Evolutionary conservation across 2,329 filamentous ascomycete genomes (phyloP).

Genomic region (Coniella vitis): DNA sequence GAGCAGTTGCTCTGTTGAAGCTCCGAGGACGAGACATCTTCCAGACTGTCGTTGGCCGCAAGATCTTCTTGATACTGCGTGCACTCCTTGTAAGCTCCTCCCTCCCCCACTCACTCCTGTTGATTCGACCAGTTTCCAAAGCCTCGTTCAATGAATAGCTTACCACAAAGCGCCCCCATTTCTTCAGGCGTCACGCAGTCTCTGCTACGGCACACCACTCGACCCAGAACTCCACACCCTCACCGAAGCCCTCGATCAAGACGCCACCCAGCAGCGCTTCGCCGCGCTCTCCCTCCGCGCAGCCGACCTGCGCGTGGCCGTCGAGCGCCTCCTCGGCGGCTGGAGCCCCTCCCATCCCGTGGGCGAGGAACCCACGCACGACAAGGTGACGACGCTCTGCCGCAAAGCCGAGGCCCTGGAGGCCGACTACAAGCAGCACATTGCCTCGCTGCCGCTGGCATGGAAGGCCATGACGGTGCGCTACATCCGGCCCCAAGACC

Average conservation of each 20-base stretch:
- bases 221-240: slow-evolving; percentile 13
- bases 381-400: slow-evolving; percentile 1
- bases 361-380: not conserved
- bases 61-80: slow-evolving; percentile 13
- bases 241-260: slow-evolving; percentile 9
- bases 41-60: slow-evolving; percentile 15
- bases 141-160: too few relatives aligned
- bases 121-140: too few relatives aligned
- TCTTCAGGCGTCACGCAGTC: slow-evolving; percentile 13
- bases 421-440: slow-evolving; percentile 12
- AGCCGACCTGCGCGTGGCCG: slow-evolving; percentile 13
- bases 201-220: slow-evolving; percentile 14
- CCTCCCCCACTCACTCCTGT: not conserved
- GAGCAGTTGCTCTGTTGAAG: slow-evolving; percentile 13
- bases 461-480: slow-evolving; percentile 15
- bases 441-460: slow-evolving; percentile 3
- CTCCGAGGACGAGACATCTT: slow-evolving; percentile 13
- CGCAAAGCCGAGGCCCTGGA: slow-evolving; percentile 12
- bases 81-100: slow-evolving; percentile 11
- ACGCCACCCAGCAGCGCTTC: slow-evolving; percentile 8
- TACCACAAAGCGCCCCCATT: not conserved
- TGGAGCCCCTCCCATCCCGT: slow-evolving; percentile 9
- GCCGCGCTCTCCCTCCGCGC: slow-evolving; percentile 15
- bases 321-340: slow-evolving; percentile 12
- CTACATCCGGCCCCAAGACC: slow-evolving; percentile 3